Base-by-base conservation (phyloP, 2,329 filamentous ascomycete species). In the Fusarium armeniacum region DNA sequence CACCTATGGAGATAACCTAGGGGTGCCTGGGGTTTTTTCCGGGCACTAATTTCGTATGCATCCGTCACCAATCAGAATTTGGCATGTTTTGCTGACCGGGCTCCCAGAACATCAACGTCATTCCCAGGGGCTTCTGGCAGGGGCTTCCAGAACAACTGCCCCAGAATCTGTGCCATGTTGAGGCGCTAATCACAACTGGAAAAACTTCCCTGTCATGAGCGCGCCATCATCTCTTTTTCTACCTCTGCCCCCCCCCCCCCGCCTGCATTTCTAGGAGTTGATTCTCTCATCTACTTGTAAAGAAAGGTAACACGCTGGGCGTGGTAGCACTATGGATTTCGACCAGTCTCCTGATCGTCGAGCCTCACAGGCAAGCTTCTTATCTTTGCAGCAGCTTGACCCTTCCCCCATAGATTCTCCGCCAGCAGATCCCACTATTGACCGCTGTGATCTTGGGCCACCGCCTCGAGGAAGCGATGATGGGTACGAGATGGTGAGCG, bases 381-480 rank as follows among this genome's bases (percentile, higher is more conserved):
- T 89, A 61, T 91, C 91, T 43, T 86, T 97, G 61, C 86, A 91
- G 53, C 89, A 95, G 76, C 84, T 98, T 66, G 94, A 97, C 55
- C 94, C 94, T 5, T 89, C 90, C 24, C 94, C 94, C 0, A 93
- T 97, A 44, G 91, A 87, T 28, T 80, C 80, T 38, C 79, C 82
- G 3, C 75, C 90, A 56, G 85, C 77, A 20, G 78, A 80, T 62
- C 77, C 80, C 49, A 72, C 79, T 47, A 85, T 89, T 65, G 53
- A 61, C 51, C 68, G 47, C 30, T 55, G 62, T 83, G 85, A 58
- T 86, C 83, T 24, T 77, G 82, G 35, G 35, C 22, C 57, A 69
- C 33, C 58, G 26, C 59, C 56, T 65, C 57, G 60, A 65, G 53
- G 65, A 45, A 67, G 78, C 77, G 30, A 76, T 78, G 58, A 76